Evolutionary conservation across 495 filamentous ascomycete species (phyloP).

Genomic region (Xylaria scruposa): DNA sequence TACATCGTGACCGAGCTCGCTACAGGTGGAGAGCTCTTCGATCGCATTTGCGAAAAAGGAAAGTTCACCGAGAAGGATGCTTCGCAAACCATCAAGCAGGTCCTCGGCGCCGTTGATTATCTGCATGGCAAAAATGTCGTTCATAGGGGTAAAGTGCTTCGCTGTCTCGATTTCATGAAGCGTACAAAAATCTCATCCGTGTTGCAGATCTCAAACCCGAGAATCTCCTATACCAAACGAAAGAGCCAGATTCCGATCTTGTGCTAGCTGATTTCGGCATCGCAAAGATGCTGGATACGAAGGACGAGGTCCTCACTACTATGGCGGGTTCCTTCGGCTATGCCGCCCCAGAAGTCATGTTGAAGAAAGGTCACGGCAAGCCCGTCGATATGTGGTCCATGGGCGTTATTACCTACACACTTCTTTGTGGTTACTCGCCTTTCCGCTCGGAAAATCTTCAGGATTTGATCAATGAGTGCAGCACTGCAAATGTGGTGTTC

Average conservation of each 20-base stretch:
- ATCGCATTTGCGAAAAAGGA: constrained; percentile 96
- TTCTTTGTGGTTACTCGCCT: constrained; percentile 98
- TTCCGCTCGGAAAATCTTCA: constrained; percentile 94
- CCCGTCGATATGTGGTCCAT: constrained; percentile 99
- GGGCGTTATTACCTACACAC: constrained; percentile 97
- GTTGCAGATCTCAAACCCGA: constrained; percentile 92
- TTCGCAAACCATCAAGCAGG: constrained; percentile 93
- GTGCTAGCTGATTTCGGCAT: constrained; percentile 99
- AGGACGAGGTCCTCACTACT: constrained; percentile 90
- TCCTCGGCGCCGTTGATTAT: constrained; percentile 93
- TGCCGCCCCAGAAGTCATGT: constrained; percentile 97
- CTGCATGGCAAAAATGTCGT: constrained; percentile 95
- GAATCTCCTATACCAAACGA: constrained; percentile 92
- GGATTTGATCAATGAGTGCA: constrained; percentile 96
- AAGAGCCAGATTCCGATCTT: constrained; percentile 75
- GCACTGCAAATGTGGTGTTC: constrained; percentile 87
- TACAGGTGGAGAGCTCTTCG: constrained; percentile 95
- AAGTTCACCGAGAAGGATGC: constrained; percentile 99
- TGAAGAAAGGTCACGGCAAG: constrained; percentile 96
- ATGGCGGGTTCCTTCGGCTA: constrained; percentile 99
- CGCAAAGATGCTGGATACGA: constrained; percentile 94
- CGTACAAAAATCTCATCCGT: not conserved
- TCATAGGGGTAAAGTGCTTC: constrained; percentile 74
- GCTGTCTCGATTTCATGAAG: not conserved
- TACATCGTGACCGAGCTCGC: constrained; percentile 99